Conservation (phyloP, 257 asterid species). For the Solanum acaule region DNA sequence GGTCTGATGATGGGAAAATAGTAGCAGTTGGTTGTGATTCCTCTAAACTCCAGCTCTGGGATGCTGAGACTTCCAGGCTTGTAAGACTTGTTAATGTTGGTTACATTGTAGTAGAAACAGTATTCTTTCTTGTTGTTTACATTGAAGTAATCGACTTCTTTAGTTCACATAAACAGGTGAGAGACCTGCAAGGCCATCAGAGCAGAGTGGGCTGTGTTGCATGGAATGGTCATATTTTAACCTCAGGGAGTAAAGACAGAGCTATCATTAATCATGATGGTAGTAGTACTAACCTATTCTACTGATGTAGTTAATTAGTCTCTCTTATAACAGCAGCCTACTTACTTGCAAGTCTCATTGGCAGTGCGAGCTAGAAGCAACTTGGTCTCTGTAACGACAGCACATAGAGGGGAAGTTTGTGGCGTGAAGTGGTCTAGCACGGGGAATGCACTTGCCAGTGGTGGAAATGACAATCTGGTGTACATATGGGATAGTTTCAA, state of each 20-base stretch:
- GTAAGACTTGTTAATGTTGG: slow-evolving; percentile 22
- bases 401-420: slow-evolving; percentile 44
- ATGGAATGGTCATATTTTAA: slow-evolving; percentile 54
- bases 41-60: slow-evolving; percentile 45
- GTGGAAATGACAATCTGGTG: slow-evolving; percentile 54
- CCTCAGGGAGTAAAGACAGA: slow-evolving; percentile 58
- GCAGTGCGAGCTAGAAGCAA: slow-evolving; percentile 61
- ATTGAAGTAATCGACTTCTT: not conserved
- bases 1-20: slow-evolving; percentile 52
- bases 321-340: not conserved
- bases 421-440: slow-evolving; percentile 69
- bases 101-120: not conserved
- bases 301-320: not conserved
- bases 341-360: not conserved
- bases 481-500: slow-evolving; percentile 58
- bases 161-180: slow-evolving; percentile 27
- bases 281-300: slow-evolving; percentile 25
- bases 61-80: slow-evolving; percentile 45
- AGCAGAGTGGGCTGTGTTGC: slow-evolving; percentile 46
- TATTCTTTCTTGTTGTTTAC: not conserved
- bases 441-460: slow-evolving; percentile 54
- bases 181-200: slow-evolving; percentile 40
- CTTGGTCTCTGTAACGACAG: slow-evolving; percentile 15
- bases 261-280: slow-evolving; percentile 69
- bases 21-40: slow-evolving; percentile 43